Percentiles rank a stretch among this genome's conserved stretches.
phyloP scores from a whole-genome alignment of 2,329 filamentous ascomycete genomes.

The Peltaster fructicola region DNA sequence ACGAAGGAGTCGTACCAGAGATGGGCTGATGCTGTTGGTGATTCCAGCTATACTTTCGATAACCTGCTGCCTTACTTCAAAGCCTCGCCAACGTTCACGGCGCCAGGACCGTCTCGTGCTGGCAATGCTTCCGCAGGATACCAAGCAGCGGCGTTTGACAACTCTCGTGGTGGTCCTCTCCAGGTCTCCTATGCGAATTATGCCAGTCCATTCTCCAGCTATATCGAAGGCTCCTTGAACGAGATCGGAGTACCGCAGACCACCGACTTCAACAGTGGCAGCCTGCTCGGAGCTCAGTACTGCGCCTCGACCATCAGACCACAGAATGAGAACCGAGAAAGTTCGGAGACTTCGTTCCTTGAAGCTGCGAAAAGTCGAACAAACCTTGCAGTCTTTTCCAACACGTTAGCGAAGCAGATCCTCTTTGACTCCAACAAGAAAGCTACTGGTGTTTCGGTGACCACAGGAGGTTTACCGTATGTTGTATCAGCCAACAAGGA shows the following conservation, averaged over 20 bases:
- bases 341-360: slow-evolving; percentile 15
- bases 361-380: slow-evolving; percentile 11
- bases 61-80: slow-evolving; percentile 13
- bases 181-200: slow-evolving; percentile 17
- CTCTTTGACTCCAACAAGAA: slow-evolving; percentile 3
- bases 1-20: slow-evolving; percentile 16
- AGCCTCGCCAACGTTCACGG: slow-evolving; percentile 7
- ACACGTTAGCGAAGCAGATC: slow-evolving; percentile 9
- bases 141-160: slow-evolving; percentile 8
- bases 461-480: slow-evolving; percentile 10
- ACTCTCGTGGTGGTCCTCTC: slow-evolving; percentile 11
- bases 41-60: slow-evolving; percentile 15
- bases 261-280: slow-evolving; percentile 14
- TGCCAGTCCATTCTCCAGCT: slow-evolving; percentile 14
- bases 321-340: slow-evolving; percentile 7
- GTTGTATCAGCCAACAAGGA: slow-evolving; percentile 20
- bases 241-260: slow-evolving; percentile 14
- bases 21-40: slow-evolving; percentile 22
- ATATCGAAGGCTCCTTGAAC: slow-evolving; percentile 12
- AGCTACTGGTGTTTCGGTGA: slow-evolving; percentile 3
- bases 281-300: slow-evolving; percentile 7
- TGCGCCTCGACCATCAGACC: slow-evolving; percentile 13
- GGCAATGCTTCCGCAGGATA: slow-evolving; percentile 13
- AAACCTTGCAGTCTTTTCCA: slow-evolving; percentile 17
- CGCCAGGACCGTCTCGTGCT: slow-evolving; percentile 9